Evolutionary conservation across 1,284 basidiomycete genomes (phyloP).

Genomic region (Pseudomicrostroma phylloplanum): DNA sequence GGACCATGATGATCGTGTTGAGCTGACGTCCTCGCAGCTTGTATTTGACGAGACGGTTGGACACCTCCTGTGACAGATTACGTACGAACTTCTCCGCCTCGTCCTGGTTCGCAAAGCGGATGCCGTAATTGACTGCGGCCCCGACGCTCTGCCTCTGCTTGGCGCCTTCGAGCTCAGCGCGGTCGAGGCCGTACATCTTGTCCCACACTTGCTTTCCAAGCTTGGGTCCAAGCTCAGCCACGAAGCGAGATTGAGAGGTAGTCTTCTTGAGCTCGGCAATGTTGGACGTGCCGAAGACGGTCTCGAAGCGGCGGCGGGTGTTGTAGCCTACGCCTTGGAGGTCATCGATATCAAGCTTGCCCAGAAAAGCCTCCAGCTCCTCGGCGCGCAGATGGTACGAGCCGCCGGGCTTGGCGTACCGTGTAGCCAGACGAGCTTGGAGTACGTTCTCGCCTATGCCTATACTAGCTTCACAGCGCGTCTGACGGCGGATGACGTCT

Average conservation of each 20-base stretch:
- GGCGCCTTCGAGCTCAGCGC: slow-evolving; percentile 63
- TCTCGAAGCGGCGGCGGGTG: slow-evolving; percentile 51
- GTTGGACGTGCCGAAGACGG: slow-evolving; percentile 67
- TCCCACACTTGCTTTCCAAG: slow-evolving; percentile 79
- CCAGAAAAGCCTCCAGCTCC: slow-evolving; percentile 57
- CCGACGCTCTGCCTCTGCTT: slow-evolving; percentile 35
- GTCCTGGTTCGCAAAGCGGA: slow-evolving; percentile 75
- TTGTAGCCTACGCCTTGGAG: slow-evolving; percentile 77
- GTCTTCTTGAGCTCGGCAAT: slow-evolving; percentile 59
- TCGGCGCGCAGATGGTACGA: slow-evolving; percentile 69
- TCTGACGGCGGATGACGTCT: slow-evolving; percentile 65
- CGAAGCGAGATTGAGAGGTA: slow-evolving; percentile 15
- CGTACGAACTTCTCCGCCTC: slow-evolving; percentile 61
- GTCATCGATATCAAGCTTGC: slow-evolving; percentile 73
- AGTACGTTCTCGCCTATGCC: slow-evolving; percentile 88
- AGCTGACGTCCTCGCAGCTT: slow-evolving; percentile 68
- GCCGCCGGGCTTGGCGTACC: slow-evolving; percentile 80
- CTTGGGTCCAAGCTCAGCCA: slow-evolving; percentile 68
- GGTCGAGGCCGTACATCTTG: slow-evolving; percentile 75
- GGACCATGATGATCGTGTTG: slow-evolving; percentile 73
- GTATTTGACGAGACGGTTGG: slow-evolving; percentile 55
- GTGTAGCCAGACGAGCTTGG: slow-evolving; percentile 82
- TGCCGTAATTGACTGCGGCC: slow-evolving; percentile 63
- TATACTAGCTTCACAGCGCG: slow-evolving; percentile 73
- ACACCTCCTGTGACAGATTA: slow-evolving; percentile 34